These are phyloP conservation scores for Basidiobolus meristosporus DNA, from an alignment of 371 early-diverging fungal species.

Conservation along the genomic window DNA sequence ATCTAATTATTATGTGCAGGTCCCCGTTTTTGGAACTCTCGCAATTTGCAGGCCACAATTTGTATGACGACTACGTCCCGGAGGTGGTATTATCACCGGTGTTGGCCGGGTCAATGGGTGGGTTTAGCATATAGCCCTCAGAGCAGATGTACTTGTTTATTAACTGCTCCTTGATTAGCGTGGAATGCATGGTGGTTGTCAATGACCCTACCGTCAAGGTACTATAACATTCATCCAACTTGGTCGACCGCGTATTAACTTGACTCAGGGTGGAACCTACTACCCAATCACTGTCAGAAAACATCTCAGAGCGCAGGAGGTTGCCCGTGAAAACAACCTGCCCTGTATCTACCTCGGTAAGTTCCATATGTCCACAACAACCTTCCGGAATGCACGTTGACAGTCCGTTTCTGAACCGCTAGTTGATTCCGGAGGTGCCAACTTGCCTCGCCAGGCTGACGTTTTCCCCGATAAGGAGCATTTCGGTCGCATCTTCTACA, in stretches of 20 bases:
- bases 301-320: slow-evolving; percentile 95
- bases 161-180: slow-evolving; percentile 12
- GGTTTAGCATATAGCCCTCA: slow-evolving; percentile 3
- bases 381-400: no score
- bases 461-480: slow-evolving; percentile 96
- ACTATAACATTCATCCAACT: background rate
- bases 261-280: slow-evolving; percentile 83
- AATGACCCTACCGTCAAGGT: slow-evolving; percentile 83
- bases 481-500: slow-evolving; percentile 94
- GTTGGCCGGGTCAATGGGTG: slow-evolving; percentile 89
- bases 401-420: slow-evolving; percentile 1
- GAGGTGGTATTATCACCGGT: slow-evolving; percentile 92
- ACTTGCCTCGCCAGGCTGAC: slow-evolving; percentile 85
- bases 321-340: slow-evolving; percentile 81
- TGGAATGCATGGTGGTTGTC: slow-evolving; percentile 92
- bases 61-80: slow-evolving; percentile 78
- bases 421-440: slow-evolving; percentile 96
- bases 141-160: background rate
- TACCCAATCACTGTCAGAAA: slow-evolving; percentile 95
- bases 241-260: slow-evolving; percentile 10
- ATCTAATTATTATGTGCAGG: slow-evolving; percentile 9
- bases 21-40: slow-evolving; percentile 92
- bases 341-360: slow-evolving; percentile 89
- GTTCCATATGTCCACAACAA: no score
- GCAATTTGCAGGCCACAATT: slow-evolving; percentile 77